phyloP scores from a whole-genome alignment of 108 stramenopile species.

The Nitzschia sp. region DNA sequence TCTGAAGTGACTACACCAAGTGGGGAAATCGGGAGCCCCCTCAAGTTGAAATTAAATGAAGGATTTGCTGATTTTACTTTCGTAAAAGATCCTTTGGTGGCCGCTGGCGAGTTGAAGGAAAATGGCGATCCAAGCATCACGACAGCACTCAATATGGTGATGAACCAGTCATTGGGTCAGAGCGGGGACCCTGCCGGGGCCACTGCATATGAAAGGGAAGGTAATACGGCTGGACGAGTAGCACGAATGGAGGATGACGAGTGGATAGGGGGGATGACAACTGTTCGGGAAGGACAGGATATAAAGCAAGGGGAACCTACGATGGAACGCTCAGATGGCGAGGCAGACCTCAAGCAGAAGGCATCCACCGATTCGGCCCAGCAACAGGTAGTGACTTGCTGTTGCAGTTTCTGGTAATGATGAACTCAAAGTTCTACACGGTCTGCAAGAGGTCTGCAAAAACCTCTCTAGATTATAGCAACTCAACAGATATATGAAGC shows the following conservation, averaged over 20 bases:
- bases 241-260: not conserved
- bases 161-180: constrained; percentile 12
- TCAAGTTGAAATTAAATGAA: constrained; percentile 5
- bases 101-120: constrained; percentile 15
- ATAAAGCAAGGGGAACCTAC: not conserved
- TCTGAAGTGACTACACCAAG: constrained; percentile 7
- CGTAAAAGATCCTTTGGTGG: constrained; percentile 21
- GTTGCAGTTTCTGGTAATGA: constrained; percentile 6
- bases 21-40: constrained; percentile 2
- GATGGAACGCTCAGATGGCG: not conserved
- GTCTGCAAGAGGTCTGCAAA: too few relatives aligned
- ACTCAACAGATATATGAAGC: constrained; percentile 26
- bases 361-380: constrained; percentile 1
- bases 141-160: constrained; percentile 20
- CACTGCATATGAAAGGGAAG: not conserved
- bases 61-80: constrained; percentile 20
- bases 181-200: not conserved
- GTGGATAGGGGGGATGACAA: not conserved
- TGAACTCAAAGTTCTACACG: too few relatives aligned
- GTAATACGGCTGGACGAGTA: not conserved
- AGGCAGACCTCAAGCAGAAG: not conserved
- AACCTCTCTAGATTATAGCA: too few relatives aligned
- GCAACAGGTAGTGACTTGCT: not conserved
- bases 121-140: constrained; percentile 5
- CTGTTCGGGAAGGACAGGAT: not conserved